Evolutionary conservation across 306 rosid species (phyloP).

Genomic region (Mimosa pudica): DNA sequence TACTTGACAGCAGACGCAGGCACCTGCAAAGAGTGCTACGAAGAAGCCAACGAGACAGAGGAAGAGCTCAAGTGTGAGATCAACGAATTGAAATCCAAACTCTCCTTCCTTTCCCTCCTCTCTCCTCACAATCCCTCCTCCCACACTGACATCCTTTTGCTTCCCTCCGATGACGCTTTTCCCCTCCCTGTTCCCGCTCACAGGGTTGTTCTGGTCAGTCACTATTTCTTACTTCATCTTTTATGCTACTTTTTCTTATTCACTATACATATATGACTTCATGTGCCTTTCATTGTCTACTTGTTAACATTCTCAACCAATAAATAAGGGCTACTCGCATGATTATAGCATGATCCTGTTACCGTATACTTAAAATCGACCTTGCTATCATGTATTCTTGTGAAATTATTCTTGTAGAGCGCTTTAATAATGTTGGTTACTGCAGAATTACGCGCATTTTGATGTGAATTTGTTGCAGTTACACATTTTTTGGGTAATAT

Average conservation of each 20-base stretch:
- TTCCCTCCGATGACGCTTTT: conserved; percentile 46
- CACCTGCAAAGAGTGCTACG: conserved; percentile 84
- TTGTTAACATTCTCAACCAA: neutral
- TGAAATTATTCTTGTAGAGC: neutral
- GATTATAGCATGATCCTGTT: neutral
- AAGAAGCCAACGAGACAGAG: conserved; percentile 75
- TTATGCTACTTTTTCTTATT: neutral
- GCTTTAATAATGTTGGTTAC: neutral
- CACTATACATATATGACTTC: too few relatives aligned
- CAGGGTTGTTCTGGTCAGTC: conserved; percentile 74
- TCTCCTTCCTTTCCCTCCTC: conserved; percentile 59
- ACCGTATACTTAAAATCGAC: neutral
- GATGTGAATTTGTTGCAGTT: too few relatives aligned
- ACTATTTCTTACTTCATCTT: neutral
- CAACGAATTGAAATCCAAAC: conserved; percentile 67
- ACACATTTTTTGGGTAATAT: neutral
- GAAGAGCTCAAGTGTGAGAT: conserved; percentile 80
- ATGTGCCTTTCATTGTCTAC: neutral
- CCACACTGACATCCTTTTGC: conserved; percentile 54
- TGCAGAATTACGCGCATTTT: neutral
- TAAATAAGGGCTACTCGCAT: neutral
- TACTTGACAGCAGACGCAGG: conserved; percentile 42
- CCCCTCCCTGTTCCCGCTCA: conserved; percentile 64
- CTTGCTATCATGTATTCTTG: neutral
- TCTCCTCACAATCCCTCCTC: conserved; percentile 35